These are phyloP conservation scores for Boletus subcaerulescens DNA, from an alignment of 768 basidiomycete genomes.

Conservation along the genomic window DNA sequence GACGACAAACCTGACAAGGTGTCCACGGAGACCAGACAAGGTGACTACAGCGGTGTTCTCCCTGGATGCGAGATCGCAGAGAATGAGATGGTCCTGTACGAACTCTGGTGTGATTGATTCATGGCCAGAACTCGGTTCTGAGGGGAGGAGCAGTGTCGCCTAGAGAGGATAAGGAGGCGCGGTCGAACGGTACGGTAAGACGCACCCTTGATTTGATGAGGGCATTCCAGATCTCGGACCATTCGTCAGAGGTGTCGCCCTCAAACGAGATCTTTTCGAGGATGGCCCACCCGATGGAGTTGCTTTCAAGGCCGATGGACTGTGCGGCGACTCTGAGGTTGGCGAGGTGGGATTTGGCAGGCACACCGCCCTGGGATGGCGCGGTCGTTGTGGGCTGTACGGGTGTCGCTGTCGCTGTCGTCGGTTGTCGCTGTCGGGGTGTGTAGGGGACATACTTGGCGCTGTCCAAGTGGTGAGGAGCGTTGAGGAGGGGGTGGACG, in stretches of 20 bases:
- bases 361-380: background rate
- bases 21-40: constrained; percentile 80
- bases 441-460: constrained; percentile 75
- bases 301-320: constrained; percentile 58
- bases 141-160: constrained; percentile 80
- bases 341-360: constrained; percentile 61
- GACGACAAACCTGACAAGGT: constrained; percentile 48
- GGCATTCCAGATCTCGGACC: constrained; percentile 66
- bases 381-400: background rate
- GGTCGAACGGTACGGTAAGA: background rate
- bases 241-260: constrained; percentile 52
- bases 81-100: constrained; percentile 77
- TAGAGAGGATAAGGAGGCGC: constrained; percentile 29
- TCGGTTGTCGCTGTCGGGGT: constrained; percentile 60
- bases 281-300: constrained; percentile 72
- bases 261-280: constrained; percentile 64
- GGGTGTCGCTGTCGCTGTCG: constrained; percentile 33
- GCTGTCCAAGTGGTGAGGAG: background rate
- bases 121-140: constrained; percentile 50
- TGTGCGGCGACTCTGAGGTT: constrained; percentile 74
- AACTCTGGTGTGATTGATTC: constrained; percentile 68
- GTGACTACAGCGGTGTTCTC: constrained; percentile 61
- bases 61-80: constrained; percentile 53
- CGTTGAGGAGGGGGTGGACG: constrained; percentile 64
- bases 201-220: constrained; percentile 66